A percentile compares a stretch with the other conserved stretches of the same genome.
phyloP scores from a whole-genome alignment of 805 yeast genomes.

The Lipomyces mesembrius region DNA sequence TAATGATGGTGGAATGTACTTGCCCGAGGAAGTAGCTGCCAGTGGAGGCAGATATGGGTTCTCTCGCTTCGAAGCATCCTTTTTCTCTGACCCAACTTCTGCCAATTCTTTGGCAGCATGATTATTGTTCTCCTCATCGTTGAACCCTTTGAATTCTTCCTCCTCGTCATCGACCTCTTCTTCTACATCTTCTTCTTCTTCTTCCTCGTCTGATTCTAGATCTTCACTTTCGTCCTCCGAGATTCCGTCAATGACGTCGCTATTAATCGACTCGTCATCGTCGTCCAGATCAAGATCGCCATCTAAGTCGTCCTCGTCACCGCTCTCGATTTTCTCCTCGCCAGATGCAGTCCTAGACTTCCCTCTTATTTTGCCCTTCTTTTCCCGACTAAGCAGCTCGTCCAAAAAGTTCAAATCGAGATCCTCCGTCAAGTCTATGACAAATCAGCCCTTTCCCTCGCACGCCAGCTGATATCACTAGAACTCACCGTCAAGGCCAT shows the following conservation, averaged over 20 bases:
- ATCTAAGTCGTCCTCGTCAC: constrained; percentile 17
- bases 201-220: constrained; percentile 36
- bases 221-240: constrained; percentile 36
- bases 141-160: constrained; percentile 30
- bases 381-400: constrained; percentile 28
- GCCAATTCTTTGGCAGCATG: constrained; percentile 42
- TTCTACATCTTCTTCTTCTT: constrained; percentile 11
- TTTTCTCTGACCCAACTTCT: constrained; percentile 30
- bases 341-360: constrained; percentile 34
- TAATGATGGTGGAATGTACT: constrained; percentile 87
- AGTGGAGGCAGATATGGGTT: constrained; percentile 78
- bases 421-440: constrained; percentile 72
- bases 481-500: constrained; percentile 60
- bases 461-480: neutral
- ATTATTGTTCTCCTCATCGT: constrained; percentile 39
- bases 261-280: constrained; percentile 6
- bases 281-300: constrained; percentile 11
- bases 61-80: constrained; percentile 51
- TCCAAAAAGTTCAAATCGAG: constrained; percentile 55
- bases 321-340: constrained; percentile 33
- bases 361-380: constrained; percentile 26
- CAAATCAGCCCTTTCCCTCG: constrained; percentile 7
- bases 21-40: constrained; percentile 43
- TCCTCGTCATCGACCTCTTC: constrained; percentile 20
- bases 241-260: neutral